Evolutionary conservation across 2,329 filamentous ascomycete species (phyloP), one percentile per base, ranked within the genome.

Genomic region (Colletotrichum navitas): DNA sequence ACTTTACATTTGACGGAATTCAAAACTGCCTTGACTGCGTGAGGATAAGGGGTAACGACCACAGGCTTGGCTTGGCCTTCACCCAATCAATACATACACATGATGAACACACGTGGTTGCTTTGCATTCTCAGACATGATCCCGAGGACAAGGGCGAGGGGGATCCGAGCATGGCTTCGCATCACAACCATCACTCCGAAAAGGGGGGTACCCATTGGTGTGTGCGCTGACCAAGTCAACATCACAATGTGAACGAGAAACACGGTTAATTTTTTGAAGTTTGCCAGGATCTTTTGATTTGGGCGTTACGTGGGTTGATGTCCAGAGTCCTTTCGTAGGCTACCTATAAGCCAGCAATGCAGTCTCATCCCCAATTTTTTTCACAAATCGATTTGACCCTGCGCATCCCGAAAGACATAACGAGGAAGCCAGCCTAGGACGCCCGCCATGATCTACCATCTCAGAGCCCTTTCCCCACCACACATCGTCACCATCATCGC

Each of bases 401-500:
- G 80, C 78, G 78, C 77, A 81, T 82, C 79, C 79, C 80, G 80
- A 80, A 81, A 81, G 80, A 83, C 78, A 81, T 82, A 83, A 83
- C 79, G 81, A 83, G 81, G 81, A 83, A 83, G 81, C 81, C 81
- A 83, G 78, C 82, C 82, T 80, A 81, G 81, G 82, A 84, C 82
- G 82, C 82, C 82, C 81, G 81, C 81, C 80, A 81, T 83, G 81
- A 83, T 83, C 81, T 82, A 82, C 81, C 79, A 77, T 79, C 77
- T 68, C 65, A 71, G 61, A 71, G 59, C 49, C 64, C 66, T 73
- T 74, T 63, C 68, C 66, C 69, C 68, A 68, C 65, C 56, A 66
- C 60, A 63, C 59, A 67, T 71, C 71, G 61, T 65, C 63, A 62
- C 58, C 64, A 64, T 61, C 67, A 72, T 63, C 71, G 61, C 68